Percentiles rank a stretch among this genome's conserved stretches.
These are phyloP conservation scores for Saturnispora saitoi DNA, from an alignment of 805 yeast species.

Conservation along the genomic window DNA sequence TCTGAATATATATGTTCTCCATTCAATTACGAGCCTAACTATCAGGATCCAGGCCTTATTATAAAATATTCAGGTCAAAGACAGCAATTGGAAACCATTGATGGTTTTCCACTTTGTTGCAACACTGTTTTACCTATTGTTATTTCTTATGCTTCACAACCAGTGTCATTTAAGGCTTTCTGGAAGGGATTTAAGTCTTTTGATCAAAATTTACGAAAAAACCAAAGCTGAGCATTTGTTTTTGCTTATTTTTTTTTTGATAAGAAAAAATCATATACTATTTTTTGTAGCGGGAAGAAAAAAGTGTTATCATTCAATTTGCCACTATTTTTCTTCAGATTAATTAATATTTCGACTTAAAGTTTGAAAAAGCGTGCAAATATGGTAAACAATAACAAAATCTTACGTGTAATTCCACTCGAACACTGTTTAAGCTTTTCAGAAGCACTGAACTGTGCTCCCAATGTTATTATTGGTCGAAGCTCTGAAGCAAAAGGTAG, in stretches of 20 bases:
- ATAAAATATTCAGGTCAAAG: constrained; percentile 8
- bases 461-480: constrained; percentile 19
- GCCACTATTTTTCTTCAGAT: neutral
- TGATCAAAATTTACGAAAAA: neutral
- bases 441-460: neutral
- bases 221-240: neutral
- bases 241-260: neutral
- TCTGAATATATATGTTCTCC: neutral
- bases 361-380: no score
- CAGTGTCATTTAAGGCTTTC: constrained; percentile 13
- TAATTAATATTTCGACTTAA: no score
- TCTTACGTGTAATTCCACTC: neutral
- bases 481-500: constrained; percentile 14
- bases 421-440: neutral
- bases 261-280: neutral
- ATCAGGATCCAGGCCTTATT: constrained; percentile 9
- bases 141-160: neutral
- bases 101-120: constrained; percentile 11
- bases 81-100: constrained; percentile 7
- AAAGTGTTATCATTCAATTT: neutral
- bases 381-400: neutral
- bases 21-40: neutral
- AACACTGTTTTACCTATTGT: neutral
- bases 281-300: neutral
- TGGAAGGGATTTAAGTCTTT: constrained; percentile 1